Evolutionary conservation across 2,329 filamentous ascomycete genomes (phyloP).

Genomic region (Biscogniauxia marginata): DNA sequence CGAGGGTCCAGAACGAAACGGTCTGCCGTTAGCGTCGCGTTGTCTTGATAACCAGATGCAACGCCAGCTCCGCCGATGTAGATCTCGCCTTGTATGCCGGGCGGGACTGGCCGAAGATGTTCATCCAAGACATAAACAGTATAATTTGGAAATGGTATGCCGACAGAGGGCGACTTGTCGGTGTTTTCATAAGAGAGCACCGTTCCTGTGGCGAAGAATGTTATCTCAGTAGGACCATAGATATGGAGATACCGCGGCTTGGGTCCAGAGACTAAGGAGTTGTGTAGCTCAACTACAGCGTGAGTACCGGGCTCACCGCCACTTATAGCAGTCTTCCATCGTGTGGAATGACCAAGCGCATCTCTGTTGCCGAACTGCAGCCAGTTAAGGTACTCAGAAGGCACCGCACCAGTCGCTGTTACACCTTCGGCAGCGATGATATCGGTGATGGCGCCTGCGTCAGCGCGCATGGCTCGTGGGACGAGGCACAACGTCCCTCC

Average conservation of each 20-base stretch:
- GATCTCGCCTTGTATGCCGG: conserved; percentile 5
- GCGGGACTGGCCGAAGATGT: not conserved
- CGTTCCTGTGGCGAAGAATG: no score
- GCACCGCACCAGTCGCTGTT: not conserved
- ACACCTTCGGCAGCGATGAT: not conserved
- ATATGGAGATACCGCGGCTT: no score
- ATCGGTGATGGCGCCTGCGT: not conserved
- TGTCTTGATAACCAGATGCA: conserved; percentile 1
- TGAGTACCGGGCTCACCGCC: no score
- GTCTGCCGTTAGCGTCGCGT: not conserved
- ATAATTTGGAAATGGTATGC: no score
- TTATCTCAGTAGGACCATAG: no score
- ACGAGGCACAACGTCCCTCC: conserved; percentile 33
- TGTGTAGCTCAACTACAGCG: no score
- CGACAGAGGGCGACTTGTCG: no score
- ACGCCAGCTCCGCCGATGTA: conserved; percentile 5
- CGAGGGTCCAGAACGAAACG: not conserved
- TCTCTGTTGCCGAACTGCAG: not conserved
- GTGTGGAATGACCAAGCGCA: not conserved
- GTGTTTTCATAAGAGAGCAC: no score
- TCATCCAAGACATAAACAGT: conserved; percentile 2
- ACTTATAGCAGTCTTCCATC: no score
- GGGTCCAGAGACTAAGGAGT: no score
- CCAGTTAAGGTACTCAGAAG: not conserved
- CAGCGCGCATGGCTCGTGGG: not conserved